phyloP scores from a whole-genome alignment of 1,139 yeast genomes.

The Hyphopichia fennica region DNA sequence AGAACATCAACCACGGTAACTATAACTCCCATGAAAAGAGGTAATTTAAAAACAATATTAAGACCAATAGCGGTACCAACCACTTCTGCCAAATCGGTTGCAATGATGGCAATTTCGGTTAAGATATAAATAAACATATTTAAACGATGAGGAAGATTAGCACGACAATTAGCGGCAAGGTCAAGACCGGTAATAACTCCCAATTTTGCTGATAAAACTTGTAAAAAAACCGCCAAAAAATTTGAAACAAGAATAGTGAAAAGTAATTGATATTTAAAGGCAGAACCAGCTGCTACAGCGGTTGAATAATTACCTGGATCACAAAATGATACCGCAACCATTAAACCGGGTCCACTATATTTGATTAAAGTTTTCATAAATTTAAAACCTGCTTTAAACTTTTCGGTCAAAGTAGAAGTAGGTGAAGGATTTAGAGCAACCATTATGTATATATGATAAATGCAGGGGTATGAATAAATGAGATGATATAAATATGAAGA shows the following conservation, averaged over 20 bases:
- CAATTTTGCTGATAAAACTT: slow-evolving; percentile 77
- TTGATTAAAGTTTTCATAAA: slow-evolving; percentile 52
- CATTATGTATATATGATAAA: background rate
- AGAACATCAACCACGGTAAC: slow-evolving; percentile 84
- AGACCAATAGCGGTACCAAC: slow-evolving; percentile 92
- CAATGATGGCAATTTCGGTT: slow-evolving; percentile 87
- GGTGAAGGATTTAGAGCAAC: background rate
- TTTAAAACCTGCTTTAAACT: background rate
- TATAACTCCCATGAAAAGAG: slow-evolving; percentile 75
- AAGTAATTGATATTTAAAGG: slow-evolving; percentile 76
- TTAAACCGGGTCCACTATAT: slow-evolving; percentile 89
- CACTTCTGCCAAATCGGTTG: slow-evolving; percentile 92
- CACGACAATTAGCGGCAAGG: slow-evolving; percentile 82
- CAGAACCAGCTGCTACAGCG: slow-evolving; percentile 91
- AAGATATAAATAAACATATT: slow-evolving; percentile 65
- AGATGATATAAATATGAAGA: too few relatives aligned
- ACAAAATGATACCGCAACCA: slow-evolving; percentile 95
- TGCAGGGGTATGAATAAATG: background rate
- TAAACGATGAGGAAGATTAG: slow-evolving; percentile 62
- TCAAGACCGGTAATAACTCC: slow-evolving; percentile 93
- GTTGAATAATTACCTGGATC: slow-evolving; percentile 98
- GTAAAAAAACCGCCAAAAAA: slow-evolving; percentile 83
- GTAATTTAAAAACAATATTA: slow-evolving; percentile 75
- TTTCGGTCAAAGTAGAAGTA: too few relatives aligned
- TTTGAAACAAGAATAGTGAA: slow-evolving; percentile 82